Percentiles rank a stretch among this genome's conserved stretches.
Conservation (phyloP, 257 asterid species). For the Solanum piurae region DNA sequence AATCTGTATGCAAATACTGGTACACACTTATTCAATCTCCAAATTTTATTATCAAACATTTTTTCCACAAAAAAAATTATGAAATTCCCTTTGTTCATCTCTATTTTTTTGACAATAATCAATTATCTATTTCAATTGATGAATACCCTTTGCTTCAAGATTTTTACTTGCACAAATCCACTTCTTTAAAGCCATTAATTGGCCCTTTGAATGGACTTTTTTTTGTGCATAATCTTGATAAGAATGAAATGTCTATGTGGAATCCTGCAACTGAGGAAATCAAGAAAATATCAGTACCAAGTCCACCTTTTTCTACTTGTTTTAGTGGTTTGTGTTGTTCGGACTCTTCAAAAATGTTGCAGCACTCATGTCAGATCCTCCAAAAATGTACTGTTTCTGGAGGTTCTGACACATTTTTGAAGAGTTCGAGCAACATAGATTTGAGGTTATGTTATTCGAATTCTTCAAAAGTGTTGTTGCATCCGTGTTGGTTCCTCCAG, state of each 20-base stretch:
- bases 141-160: constrained; percentile 11
- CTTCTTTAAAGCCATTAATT: constrained; percentile 5
- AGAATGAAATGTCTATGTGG: constrained; percentile 18
- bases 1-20: constrained; percentile 35
- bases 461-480: not conserved
- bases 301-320: constrained; percentile 1
- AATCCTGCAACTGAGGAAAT: constrained; percentile 31
- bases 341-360: not conserved
- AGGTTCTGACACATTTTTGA: not conserved
- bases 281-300: constrained; percentile 16
- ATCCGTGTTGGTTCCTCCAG: not conserved
- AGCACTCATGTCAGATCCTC: not conserved
- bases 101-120: constrained; percentile 1
- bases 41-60: constrained; percentile 20
- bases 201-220: constrained; percentile 40
- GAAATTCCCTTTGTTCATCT: constrained; percentile 28
- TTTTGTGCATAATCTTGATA: constrained; percentile 7
- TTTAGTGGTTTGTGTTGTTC: not conserved
- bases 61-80: constrained; percentile 5
- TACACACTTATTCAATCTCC: constrained; percentile 19
- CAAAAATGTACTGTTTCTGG: not conserved
- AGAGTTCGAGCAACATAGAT: not conserved
- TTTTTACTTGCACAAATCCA: constrained; percentile 3
- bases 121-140: not conserved
- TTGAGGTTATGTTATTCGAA: not conserved